phyloP scores from a whole-genome alignment of 768 basidiomycete species.

The Trichaptum fuscoviolaceum region DNA sequence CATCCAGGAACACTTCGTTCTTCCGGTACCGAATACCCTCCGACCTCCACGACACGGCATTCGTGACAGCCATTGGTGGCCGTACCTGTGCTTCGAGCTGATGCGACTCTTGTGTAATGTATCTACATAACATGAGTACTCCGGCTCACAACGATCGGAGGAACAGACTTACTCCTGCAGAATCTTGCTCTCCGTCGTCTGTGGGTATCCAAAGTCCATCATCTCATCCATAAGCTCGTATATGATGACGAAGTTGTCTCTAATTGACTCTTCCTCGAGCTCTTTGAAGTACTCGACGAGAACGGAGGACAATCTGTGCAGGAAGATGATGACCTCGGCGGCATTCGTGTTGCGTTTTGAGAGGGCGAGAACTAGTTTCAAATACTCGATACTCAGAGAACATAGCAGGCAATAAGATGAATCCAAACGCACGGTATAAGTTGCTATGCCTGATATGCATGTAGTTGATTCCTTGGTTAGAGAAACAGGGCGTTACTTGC shows the following conservation, averaged over 20 bases:
- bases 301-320: slow-evolving; percentile 89
- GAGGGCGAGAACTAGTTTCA: slow-evolving; percentile 77
- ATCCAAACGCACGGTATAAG: slow-evolving; percentile 71
- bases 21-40: slow-evolving; percentile 97
- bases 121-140: slow-evolving; percentile 38
- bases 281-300: slow-evolving; percentile 99
- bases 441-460: slow-evolving; percentile 99
- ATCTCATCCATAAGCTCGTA: slow-evolving; percentile 99
- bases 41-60: slow-evolving; percentile 97
- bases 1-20: slow-evolving; percentile 99
- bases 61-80: slow-evolving; percentile 95
- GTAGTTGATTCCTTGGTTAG: slow-evolving; percentile 92
- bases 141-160: background rate
- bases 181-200: slow-evolving; percentile 99
- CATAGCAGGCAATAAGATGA: slow-evolving; percentile 2
- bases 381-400: background rate
- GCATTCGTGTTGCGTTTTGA: slow-evolving; percentile 96
- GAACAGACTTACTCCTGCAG: slow-evolving; percentile 73
- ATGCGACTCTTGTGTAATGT: slow-evolving; percentile 98
- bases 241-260: slow-evolving; percentile 99
- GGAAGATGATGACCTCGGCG: slow-evolving; percentile 92
- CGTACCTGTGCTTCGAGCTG: slow-evolving; percentile 91
- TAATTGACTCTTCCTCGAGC: slow-evolving; percentile 96
- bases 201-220: slow-evolving; percentile 99
- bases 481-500: slow-evolving; percentile 95